A percentile compares a stretch with the other conserved stretches of the same genome.
These are phyloP conservation scores for Pachyrhizus erosus DNA, from an alignment of 306 rosid genomes.

Conservation along the genomic window DNA sequence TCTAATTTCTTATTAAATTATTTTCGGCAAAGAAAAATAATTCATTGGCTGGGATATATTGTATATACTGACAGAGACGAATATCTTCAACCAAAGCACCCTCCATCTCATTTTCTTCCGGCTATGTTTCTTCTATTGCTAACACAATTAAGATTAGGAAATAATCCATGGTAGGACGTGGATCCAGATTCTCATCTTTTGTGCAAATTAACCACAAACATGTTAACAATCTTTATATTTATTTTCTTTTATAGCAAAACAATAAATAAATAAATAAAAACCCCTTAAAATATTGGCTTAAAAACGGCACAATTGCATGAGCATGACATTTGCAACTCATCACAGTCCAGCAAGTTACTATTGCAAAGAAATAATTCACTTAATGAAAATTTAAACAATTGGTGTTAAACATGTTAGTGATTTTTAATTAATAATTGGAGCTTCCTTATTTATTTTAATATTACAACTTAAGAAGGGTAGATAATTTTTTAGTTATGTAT, in stretches of 20 bases:
- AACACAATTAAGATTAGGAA: neutral
- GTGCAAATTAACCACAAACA: neutral
- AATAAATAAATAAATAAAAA: too few species aligned
- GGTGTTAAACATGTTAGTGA: neutral
- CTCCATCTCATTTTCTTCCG: neutral
- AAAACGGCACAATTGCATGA: neutral
- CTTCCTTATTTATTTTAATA: neutral
- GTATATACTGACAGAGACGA: neutral
- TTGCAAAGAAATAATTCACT: neutral
- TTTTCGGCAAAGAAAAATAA: neutral
- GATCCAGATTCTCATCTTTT: neutral
- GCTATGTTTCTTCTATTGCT: neutral
- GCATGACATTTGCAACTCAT: neutral
- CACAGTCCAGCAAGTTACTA: neutral
- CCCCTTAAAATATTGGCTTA: neutral
- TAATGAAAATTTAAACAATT: neutral
- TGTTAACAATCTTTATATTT: neutral
- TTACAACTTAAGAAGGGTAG: neutral
- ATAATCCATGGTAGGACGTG: neutral
- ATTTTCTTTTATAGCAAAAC: too few species aligned
- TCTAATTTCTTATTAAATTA: neutral
- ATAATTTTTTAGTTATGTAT: neutral
- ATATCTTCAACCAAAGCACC: neutral
- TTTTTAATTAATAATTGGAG: neutral
- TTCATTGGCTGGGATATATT: neutral